Evolutionary conservation across 768 basidiomycete genomes (phyloP), one percentile per base, ranked within the genome.

Genomic region (Mrakia frigida): DNA sequence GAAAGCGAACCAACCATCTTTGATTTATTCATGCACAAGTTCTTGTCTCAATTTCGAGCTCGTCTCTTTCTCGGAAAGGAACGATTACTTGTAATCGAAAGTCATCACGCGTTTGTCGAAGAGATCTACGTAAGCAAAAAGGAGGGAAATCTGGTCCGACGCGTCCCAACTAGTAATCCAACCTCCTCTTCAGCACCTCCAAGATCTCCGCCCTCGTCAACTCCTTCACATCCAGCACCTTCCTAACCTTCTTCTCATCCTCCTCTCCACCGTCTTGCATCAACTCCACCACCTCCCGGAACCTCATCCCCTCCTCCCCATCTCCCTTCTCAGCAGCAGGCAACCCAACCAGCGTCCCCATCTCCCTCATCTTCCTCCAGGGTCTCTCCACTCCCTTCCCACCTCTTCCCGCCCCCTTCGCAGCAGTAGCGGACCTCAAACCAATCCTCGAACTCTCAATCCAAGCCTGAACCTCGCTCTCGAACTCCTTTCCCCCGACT

Each of bases 381-480:
- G 85, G 74, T 86, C 86, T 70, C 87, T 84, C 94, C 95, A 96
- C 4, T 93, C 92, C 0, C 87, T 87, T 87, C 84, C 94, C n/a
- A n/a, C n/a, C 95, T 95, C 4, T 93, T 92, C 0, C 87, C 87
- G 81, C 91, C 90, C 0, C 90, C 87, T 85, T 87, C 74, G 18
- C 82, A 76, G 9, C 14, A 6, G 39, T 41, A 5, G 39, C 14
- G 9, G 43, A 46, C 16, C 46, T 14, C 53, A 93, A 83, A 2
- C 89, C 90, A 31, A 85, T 83, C 37, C 88, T 87, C 76, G 89
- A 92, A 10, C 91, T 90, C 83, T 92, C 91, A 7, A 90, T 86
- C 94, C 94, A 94, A 68, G 93, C 86, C 81, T 80, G 89, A 87
- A 85, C 88, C 89, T 98, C 94, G 0, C 87, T 87, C 31, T 85